Evolutionary conservation across 179 eudicot genomes (phyloP), one percentile per base, ranked within the genome.

Genomic region (Spergularia azorica): DNA sequence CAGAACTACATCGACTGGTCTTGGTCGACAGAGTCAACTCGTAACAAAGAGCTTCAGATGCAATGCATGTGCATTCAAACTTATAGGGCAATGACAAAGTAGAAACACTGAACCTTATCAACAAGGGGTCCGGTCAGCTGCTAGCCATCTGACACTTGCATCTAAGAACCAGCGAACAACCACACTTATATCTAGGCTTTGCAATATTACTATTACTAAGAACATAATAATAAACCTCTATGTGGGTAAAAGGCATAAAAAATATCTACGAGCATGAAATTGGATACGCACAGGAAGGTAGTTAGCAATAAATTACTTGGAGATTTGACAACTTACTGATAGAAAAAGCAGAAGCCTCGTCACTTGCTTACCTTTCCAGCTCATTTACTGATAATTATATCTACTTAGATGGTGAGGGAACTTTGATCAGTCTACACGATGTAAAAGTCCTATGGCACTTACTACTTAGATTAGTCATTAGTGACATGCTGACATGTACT

Each of bases 11-110:
- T 26, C 32, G 0, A 26, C 13, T 36, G 50, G 58, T 5, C 54
- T 65, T 14, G 38, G 57, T 63, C 41, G 63, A 66, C 16, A 70
- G 15, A 64, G 54, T 51, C 15, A 62, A 38, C 20, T 41, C 18
- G 60, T 68, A 70, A 10, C 52, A 62, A 59, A 36, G 46, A 41
- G 60, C 46, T 63, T 20, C 66, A 70, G 41, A 2, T 58, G 54
- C 57, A 48, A 80, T 21, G 67, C 18, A 63, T 58, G 72, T 69
- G 72, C 39, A 51, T 17, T 21, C 6, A 66, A 66, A 41, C 6
- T 16, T 66, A 16, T n/a, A 51, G 18, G 16, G 8, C 13, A 38
- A 68, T 57, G 18, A 70, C 46, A 52, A 70, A 52, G 43, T 38
- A 52, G 38, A 70, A 70, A 21, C 60, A 70, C 9, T 26, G 73